Evolutionary conservation across 257 asterid genomes (phyloP), one percentile per base, ranked within the genome.

Genomic region (Leonotis leonurus): DNA sequence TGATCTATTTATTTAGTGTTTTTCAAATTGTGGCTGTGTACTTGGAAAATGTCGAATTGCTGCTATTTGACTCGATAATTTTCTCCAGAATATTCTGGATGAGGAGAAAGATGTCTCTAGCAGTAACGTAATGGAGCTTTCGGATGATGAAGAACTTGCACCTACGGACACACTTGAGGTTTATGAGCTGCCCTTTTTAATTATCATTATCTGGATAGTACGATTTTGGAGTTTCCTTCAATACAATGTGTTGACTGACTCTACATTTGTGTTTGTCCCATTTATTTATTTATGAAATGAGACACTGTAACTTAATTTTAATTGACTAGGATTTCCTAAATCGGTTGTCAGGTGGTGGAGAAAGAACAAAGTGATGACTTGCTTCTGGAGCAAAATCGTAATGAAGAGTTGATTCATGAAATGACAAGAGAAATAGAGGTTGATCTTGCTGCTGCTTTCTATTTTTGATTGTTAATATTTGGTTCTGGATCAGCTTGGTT

Each of bases 91-190:
- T 22, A 22, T 7, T 22, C 32, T 20, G 20, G 81, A 77, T 62
- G 70, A 65, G 68, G 81, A 71, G 80, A 65, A 50, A 56, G 78
- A 45, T 62, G 70, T 51, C 62, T 75, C 80, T 65, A 63, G 55
- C 12, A 67, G 62, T 24, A 67, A n/a, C n/a, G n/a, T 37, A 21
- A 69, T 61, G 40, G 84, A 78, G 74, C 77, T 59, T 50, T 68
- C 77, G 13, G 78, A 72, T 70, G 60, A 63, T 56, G 85, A 64
- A 44, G 80, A 75, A 54, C 48, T 32, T 71, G 74, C 49, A 41
- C 81, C 77, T 45, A 61, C 83, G 30, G 56, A 56, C 63, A 60
- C 70, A 46, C 33, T 50, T 59, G 79, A 80, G 95, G 95, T 85
- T 61, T 58, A 64, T 67, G 33, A 22, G 59, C 67, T 30, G 36